These are phyloP conservation scores for Sarocladiaceae sp. DNA, from an alignment of 2,329 filamentous ascomycete species.

Conservation along the genomic window DNA sequence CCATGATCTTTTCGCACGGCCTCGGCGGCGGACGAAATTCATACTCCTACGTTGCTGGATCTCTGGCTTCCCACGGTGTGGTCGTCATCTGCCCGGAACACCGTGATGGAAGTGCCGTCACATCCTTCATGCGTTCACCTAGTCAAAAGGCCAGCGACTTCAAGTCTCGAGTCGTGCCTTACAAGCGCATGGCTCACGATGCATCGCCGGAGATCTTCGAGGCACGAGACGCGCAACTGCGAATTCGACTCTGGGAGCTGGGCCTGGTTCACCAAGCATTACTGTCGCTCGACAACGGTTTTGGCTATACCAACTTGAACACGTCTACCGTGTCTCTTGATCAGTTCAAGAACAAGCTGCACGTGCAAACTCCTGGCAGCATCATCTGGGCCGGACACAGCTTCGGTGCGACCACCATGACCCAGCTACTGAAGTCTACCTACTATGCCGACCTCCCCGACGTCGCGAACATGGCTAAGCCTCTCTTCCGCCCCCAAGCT, in stretches of 20 bases:
- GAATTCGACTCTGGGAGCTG: constrained; percentile 75
- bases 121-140: constrained; percentile 66
- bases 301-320: constrained; percentile 48
- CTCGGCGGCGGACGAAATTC: constrained; percentile 77
- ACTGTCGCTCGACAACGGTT: constrained; percentile 58
- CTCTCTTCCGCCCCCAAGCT: constrained; percentile 56
- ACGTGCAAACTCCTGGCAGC: constrained; percentile 66
- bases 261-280: constrained; percentile 67
- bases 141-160: constrained; percentile 32
- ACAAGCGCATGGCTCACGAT: constrained; percentile 55
- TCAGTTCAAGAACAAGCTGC: constrained; percentile 57
- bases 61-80: constrained; percentile 74
- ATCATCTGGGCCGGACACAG: constrained; percentile 77
- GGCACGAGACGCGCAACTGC: constrained; percentile 65
- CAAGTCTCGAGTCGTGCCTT: constrained; percentile 34
- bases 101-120: constrained; percentile 73
- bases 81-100: constrained; percentile 81
- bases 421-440: constrained; percentile 75
- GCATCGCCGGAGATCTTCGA: constrained; percentile 62
- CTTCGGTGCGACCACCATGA: constrained; percentile 70
- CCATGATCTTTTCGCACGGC: constrained; percentile 83
- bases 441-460: constrained; percentile 58
- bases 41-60: constrained; percentile 79
- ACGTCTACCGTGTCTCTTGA: constrained; percentile 44
- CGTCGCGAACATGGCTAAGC: constrained; percentile 42